Evolutionary conservation across 2,329 filamentous ascomycete species (phyloP).

Genomic region (Trichoderma semiorbis): DNA sequence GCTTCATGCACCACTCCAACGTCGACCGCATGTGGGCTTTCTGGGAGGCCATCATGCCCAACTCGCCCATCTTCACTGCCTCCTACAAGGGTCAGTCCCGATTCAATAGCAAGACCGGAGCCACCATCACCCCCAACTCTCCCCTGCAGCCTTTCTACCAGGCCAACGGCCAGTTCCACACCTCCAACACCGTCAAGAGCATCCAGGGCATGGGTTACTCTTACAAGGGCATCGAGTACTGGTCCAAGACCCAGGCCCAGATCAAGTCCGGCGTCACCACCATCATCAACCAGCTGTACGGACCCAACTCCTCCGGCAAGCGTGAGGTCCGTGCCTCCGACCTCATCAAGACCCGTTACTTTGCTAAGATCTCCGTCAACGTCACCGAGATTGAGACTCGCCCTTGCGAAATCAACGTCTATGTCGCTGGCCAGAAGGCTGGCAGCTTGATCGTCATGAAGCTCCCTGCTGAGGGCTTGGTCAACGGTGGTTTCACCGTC

Average conservation of each 20-base stretch:
- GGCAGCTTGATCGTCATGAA: conserved; percentile 37
- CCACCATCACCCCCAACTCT: conserved; percentile 40
- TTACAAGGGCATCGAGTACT: conserved; percentile 37
- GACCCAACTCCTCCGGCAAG: conserved; percentile 9
- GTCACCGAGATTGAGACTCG: conserved; percentile 33
- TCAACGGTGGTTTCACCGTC: conserved; percentile 38
- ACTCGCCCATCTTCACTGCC: conserved; percentile 33
- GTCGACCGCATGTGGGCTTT: conserved; percentile 63
- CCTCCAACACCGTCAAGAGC: conserved; percentile 33
- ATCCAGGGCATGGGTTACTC: conserved; percentile 39
- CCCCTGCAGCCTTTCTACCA: conserved; percentile 51
- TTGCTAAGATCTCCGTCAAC: conserved; percentile 34
- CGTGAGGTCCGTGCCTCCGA: neutral
- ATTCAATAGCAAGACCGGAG: conserved; percentile 41
- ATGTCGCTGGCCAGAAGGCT: conserved; percentile 31
- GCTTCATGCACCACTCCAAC: conserved; percentile 46
- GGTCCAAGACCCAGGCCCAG: conserved; percentile 30
- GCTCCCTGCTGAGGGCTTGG: conserved; percentile 32
- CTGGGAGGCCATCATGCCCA: conserved; percentile 44
- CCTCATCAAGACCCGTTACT: conserved; percentile 31
- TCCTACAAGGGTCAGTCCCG: conserved; percentile 34
- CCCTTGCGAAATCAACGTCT: conserved; percentile 34
- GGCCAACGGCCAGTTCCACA: conserved; percentile 39
- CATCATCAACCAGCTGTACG: conserved; percentile 36
- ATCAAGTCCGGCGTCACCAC: conserved; percentile 30